Conservation (phyloP, 805 yeast genomes). For the Tetrapisispora iriomotensis region DNA sequence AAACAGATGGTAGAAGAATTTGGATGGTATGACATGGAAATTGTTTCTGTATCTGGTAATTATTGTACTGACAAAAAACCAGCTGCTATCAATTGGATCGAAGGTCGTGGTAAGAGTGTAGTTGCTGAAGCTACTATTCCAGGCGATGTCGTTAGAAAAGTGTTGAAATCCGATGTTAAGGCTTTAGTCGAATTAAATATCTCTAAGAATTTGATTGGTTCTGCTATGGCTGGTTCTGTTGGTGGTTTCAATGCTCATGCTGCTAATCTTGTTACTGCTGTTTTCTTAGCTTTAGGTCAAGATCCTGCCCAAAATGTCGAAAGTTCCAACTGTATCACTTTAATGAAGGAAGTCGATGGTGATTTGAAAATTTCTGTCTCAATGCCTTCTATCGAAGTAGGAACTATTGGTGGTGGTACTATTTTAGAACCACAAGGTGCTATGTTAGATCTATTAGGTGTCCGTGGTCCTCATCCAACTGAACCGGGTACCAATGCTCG, state of each 20-base stretch:
- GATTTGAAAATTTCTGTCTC: conserved; percentile 89
- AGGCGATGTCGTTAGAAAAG: conserved; percentile 63
- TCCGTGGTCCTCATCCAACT: conserved; percentile 90
- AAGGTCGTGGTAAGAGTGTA: conserved; percentile 96
- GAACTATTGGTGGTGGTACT: conserved; percentile 99
- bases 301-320: conserved; percentile 99
- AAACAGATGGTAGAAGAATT: conserved; percentile 75
- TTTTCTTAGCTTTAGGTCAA: conserved; percentile 91
- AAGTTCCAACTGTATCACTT: conserved; percentile 92
- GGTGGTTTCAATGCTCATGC: conserved; percentile 99
- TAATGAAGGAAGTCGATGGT: conserved; percentile 78
- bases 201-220: conserved; percentile 84
- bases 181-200: conserved; percentile 86
- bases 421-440: conserved; percentile 95
- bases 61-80: conserved; percentile 97
- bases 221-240: conserved; percentile 96
- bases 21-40: conserved; percentile 90
- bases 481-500: conserved; percentile 92
- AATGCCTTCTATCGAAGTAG: conserved; percentile 98
- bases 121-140: conserved; percentile 95
- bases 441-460: conserved; percentile 89
- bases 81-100: conserved; percentile 98
- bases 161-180: conserved; percentile 84
- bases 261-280: conserved; percentile 90
- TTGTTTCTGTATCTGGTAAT: conserved; percentile 91